These are phyloP conservation scores for Effrenium voratum DNA, from an alignment of 73 alveolate genomes.

Conservation along the genomic window DNA sequence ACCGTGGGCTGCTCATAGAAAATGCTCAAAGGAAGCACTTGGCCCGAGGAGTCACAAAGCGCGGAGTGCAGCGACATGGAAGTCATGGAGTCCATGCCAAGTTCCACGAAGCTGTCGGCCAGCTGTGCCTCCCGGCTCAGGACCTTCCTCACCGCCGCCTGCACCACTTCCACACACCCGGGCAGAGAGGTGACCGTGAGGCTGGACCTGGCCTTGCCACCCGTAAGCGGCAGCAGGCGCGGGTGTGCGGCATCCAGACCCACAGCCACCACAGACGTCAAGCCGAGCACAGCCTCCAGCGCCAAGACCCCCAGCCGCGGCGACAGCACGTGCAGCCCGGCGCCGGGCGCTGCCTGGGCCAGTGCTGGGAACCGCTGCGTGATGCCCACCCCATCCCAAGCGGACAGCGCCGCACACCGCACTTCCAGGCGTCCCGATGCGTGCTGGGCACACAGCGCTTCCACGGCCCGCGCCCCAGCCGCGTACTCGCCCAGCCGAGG, in stretches of 20 bases:
- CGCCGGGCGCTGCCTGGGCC: conserved; percentile 48
- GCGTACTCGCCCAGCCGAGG: conserved; percentile 56
- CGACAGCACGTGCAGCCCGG: conserved; percentile 24
- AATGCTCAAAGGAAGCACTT: conserved; percentile 14
- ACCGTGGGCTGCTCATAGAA: conserved; percentile 80
- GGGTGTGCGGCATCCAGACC: conserved; percentile 65
- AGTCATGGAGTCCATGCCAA: conserved; percentile 88
- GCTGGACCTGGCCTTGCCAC: background rate
- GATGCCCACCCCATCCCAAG: conserved; percentile 85
- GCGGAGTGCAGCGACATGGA: conserved; percentile 69
- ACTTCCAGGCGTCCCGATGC: background rate
- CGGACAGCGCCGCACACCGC: conserved; percentile 72
- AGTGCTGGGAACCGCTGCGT: conserved; percentile 21
- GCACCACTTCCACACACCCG: conserved; percentile 80
- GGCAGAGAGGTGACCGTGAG: background rate
- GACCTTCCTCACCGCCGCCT: conserved; percentile 71
- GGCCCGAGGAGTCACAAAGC: conserved; percentile 27
- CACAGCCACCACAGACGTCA: conserved; percentile 5
- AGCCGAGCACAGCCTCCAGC: conserved; percentile 13
- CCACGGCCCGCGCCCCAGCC: conserved; percentile 80
- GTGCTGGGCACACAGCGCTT: conserved; percentile 15
- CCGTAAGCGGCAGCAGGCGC: conserved; percentile 46
- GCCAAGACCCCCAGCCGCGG: conserved; percentile 45
- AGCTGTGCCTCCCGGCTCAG: conserved; percentile 57
- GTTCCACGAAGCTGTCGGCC: conserved; percentile 36